Conservation (phyloP, 2,329 filamentous ascomycete species). For the Pestalotiopsis sp. region DNA sequence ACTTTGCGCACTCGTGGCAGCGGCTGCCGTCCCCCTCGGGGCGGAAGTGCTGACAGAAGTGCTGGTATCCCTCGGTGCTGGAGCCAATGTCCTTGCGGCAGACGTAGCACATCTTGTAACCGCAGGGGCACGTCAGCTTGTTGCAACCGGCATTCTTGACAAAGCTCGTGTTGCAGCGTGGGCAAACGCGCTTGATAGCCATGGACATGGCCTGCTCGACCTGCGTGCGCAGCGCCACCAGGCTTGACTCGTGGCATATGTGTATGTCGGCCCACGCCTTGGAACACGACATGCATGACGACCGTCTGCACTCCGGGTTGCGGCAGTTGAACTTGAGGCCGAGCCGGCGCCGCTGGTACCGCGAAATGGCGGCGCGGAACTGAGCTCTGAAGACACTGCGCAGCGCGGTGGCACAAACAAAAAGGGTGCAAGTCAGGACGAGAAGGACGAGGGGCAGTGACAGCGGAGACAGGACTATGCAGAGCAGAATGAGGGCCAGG, state of each 20-base stretch:
- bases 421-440: slow-evolving; percentile 41
- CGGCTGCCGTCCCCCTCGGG: slow-evolving; percentile 71
- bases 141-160: slow-evolving; percentile 96
- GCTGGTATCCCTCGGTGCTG: slow-evolving; percentile 74
- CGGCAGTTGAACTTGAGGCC: slow-evolving; percentile 80
- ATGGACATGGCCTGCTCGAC: slow-evolving; percentile 93
- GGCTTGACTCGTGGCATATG: slow-evolving; percentile 82
- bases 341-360: slow-evolving; percentile 70
- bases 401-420: slow-evolving; percentile 45
- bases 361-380: slow-evolving; percentile 63
- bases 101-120: slow-evolving; percentile 97
- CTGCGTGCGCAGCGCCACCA: slow-evolving; percentile 81
- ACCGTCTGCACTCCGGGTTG: slow-evolving; percentile 65
- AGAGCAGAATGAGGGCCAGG: slow-evolving; percentile 32
- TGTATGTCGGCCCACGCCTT: slow-evolving; percentile 89
- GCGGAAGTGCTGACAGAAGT: slow-evolving; percentile 96
- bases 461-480: slow-evolving; percentile 27
- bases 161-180: slow-evolving; percentile 86
- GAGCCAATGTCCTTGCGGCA: slow-evolving; percentile 76
- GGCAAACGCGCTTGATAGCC: slow-evolving; percentile 93
- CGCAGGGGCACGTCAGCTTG: slow-evolving; percentile 93
- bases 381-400: slow-evolving; percentile 45
- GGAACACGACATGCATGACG: slow-evolving; percentile 80
- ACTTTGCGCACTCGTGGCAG: slow-evolving; percentile 80
- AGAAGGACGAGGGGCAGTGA: slow-evolving; percentile 48